A percentile compares a stretch with the other conserved stretches of the same genome.
Conservation (phyloP, 371 early-diverging fungal genomes). For the Mucor sp. region DNA sequence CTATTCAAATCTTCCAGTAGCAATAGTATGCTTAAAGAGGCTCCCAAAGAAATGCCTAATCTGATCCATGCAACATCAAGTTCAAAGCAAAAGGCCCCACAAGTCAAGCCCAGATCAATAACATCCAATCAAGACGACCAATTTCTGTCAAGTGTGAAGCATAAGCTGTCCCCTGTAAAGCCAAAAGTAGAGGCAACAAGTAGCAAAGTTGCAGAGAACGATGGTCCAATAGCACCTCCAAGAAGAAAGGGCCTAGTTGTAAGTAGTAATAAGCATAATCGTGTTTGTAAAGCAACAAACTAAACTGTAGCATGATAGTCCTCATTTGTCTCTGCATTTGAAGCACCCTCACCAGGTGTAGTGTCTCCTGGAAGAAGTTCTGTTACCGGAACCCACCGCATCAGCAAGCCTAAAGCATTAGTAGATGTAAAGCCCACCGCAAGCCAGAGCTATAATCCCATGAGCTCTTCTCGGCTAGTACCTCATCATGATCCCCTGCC, state of each 20-base stretch:
- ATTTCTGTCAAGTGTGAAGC: conserved; percentile 8
- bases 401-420: neutral
- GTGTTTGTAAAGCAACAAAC: neutral
- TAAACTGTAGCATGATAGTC: conserved; percentile 6
- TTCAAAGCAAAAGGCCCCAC: neutral
- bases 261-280: neutral
- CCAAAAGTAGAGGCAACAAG: neutral
- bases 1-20: neutral
- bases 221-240: neutral
- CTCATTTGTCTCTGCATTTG: conserved; percentile 17
- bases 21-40: neutral
- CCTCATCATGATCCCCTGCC: neutral
- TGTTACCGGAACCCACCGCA: neutral
- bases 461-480: neutral
- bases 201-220: neutral
- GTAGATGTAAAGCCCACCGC: neutral
- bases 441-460: neutral
- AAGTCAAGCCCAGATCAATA: neutral
- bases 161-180: conserved; percentile 1
- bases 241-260: conserved; percentile 11
- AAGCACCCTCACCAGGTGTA: neutral
- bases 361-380: neutral
- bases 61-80: neutral
- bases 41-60: neutral
- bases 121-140: neutral